phyloP scores from a whole-genome alignment of 2,329 filamentous ascomycete species.

The Apiospora pterosperma region DNA sequence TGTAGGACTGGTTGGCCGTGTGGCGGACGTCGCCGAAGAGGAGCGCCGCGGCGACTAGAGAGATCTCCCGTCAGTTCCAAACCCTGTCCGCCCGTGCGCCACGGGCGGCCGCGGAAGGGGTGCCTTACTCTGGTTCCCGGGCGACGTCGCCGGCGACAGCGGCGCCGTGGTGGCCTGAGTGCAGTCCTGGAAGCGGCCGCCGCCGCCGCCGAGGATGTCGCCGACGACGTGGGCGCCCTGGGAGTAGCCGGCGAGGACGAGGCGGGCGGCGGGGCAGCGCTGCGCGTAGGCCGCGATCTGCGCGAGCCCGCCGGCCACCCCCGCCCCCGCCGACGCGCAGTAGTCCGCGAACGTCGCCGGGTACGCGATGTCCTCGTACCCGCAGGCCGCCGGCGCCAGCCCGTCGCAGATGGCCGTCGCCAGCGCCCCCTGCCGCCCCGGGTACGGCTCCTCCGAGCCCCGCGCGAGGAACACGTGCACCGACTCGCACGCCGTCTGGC shows the following conservation, averaged over 20 bases:
- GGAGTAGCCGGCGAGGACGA: conserved; percentile 3
- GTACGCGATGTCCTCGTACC: conserved; percentile 5
- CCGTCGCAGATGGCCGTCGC: background rate
- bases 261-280: background rate
- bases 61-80: background rate
- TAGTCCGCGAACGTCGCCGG: conserved; percentile 4
- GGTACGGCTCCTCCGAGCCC: background rate
- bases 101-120: too few species aligned
- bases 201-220: background rate
- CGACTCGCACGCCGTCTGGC: conserved; percentile 2
- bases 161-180: background rate
- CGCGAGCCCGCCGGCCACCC: background rate
- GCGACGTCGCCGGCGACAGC: conserved; percentile 8
- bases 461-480: conserved; percentile 5
- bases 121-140: conserved; percentile 2
- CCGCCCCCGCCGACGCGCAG: background rate
- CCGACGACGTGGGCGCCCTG: conserved; percentile 6
- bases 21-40: conserved; percentile 2
- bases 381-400: conserved; percentile 7
- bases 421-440: conserved; percentile 4
- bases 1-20: background rate
- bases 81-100: background rate
- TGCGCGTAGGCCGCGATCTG: background rate
- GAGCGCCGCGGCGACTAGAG: background rate
- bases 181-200: background rate